Conservation (phyloP, 306 rosid species). For the Vigna reflexopilosa region DNA sequence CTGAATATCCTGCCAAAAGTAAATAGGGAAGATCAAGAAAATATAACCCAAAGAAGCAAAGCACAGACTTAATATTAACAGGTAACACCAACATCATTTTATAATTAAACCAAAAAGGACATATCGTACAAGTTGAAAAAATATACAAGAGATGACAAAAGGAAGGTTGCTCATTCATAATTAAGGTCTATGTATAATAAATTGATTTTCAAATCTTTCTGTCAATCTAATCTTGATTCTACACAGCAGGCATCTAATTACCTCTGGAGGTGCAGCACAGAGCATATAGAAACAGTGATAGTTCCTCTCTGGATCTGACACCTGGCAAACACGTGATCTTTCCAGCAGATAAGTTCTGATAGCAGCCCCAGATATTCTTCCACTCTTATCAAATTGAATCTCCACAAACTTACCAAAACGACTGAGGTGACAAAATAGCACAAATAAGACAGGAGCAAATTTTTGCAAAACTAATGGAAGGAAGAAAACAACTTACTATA, state of each 20-base stretch:
- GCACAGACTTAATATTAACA: slow-evolving; percentile 13
- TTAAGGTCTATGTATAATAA: slow-evolving; percentile 33
- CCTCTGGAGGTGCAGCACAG: slow-evolving; percentile 97
- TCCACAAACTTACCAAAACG: slow-evolving; percentile 99
- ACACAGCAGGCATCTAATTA: slow-evolving; percentile 49
- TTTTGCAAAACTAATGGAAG: slow-evolving; percentile 25
- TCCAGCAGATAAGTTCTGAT: slow-evolving; percentile 96
- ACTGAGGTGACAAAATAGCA: slow-evolving; percentile 57
- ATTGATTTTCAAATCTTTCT: slow-evolving; percentile 28
- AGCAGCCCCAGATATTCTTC: slow-evolving; percentile 99
- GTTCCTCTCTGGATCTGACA: slow-evolving; percentile 98
- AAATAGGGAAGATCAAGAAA: slow-evolving; percentile 36
- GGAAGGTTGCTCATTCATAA: slow-evolving; percentile 36
- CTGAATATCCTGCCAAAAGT: slow-evolving; percentile 68
- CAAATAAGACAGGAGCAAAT: slow-evolving; percentile 39
- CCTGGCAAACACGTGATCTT: slow-evolving; percentile 99
- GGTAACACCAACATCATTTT: slow-evolving; percentile 13
- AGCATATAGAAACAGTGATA: slow-evolving; percentile 99
- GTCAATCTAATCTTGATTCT: slow-evolving; percentile 36
- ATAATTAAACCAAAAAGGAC: slow-evolving; percentile 34
- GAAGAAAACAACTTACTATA: slow-evolving; percentile 17
- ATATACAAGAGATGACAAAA: slow-evolving; percentile 14
- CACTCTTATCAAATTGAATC: slow-evolving; percentile 89
- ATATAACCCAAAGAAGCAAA: slow-evolving; percentile 28
- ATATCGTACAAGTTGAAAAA: slow-evolving; percentile 24